These are phyloP conservation scores for Tubosaeta sp. DNA, from an alignment of 768 basidiomycete genomes.

Conservation along the genomic window DNA sequence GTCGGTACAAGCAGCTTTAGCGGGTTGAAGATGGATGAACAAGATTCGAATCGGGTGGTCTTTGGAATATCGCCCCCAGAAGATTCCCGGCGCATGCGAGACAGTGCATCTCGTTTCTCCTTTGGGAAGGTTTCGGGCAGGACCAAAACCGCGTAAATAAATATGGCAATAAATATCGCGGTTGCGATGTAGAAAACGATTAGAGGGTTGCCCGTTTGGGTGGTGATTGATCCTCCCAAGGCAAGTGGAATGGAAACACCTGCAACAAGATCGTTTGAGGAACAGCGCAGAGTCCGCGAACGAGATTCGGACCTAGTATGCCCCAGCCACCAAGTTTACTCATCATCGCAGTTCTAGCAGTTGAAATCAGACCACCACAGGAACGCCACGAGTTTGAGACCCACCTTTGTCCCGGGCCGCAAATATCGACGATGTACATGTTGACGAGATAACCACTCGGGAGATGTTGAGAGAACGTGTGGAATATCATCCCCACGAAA, in stretches of 20 bases:
- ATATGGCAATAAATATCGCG: conserved; percentile 8
- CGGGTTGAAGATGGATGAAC: conserved; percentile 20
- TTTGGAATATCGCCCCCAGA: background rate
- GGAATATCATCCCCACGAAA: conserved; percentile 14
- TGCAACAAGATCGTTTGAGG: conserved; percentile 4
- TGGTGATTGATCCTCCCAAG: conserved; percentile 30
- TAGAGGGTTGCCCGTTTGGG: conserved; percentile 16
- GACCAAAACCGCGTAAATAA: conserved; percentile 22
- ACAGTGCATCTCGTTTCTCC: conserved; percentile 18
- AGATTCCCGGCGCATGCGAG: conserved; percentile 1
- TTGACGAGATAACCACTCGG: conserved; percentile 20
- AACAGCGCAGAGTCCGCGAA: background rate
- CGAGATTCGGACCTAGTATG: conserved; percentile 18
- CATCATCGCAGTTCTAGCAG: conserved; percentile 22
- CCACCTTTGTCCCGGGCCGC: conserved; percentile 23
- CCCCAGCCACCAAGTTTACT: conserved; percentile 29
- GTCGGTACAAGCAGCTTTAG: conserved; percentile 22
- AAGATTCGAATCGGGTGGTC: background rate
- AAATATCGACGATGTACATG: conserved; percentile 28
- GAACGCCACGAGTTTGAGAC: background rate
- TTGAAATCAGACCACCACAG: conserved; percentile 4
- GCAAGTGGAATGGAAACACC: conserved; percentile 25
- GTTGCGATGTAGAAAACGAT: conserved; percentile 21
- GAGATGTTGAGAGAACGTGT: conserved; percentile 7
- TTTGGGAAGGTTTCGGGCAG: conserved; percentile 32